A percentile compares a stretch with the other conserved stretches of the same genome.
These are phyloP conservation scores for Fusarium pseudograminearum DNA, from an alignment of 2,329 filamentous ascomycete species.

Conservation along the genomic window DNA sequence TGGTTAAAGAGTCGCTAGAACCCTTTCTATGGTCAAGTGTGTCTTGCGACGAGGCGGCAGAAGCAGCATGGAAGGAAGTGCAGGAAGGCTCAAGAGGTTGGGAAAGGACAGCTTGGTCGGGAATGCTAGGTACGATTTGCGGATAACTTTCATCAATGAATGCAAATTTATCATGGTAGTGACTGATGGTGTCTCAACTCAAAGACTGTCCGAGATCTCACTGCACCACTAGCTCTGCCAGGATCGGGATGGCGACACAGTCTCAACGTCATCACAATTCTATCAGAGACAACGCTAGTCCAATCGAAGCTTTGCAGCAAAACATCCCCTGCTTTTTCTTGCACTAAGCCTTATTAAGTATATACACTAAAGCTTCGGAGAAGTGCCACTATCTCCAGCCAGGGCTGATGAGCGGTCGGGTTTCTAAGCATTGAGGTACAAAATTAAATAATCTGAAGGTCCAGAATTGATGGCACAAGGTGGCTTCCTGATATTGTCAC, in stretches of 20 bases:
- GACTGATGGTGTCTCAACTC: not conserved
- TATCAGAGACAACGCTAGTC: not conserved
- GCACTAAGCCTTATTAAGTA: not conserved
- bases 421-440: fast-evolving
- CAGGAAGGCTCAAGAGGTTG: not conserved
- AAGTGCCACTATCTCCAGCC: not conserved
- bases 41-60: not conserved
- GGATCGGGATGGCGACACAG: not conserved
- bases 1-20: not conserved
- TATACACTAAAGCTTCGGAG: not conserved
- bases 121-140: slow-evolving; percentile 12
- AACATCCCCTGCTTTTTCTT: fast-evolving
- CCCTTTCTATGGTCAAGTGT: not conserved
- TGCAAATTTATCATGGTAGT: too few species aligned
- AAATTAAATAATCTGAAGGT: not conserved
- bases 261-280: not conserved
- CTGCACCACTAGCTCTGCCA: not conserved
- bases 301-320: not conserved
- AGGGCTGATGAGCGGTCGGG: not conserved
- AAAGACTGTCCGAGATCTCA: not conserved
- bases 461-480: fast-evolving
- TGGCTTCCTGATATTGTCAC: not conserved
- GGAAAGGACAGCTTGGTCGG: not conserved
- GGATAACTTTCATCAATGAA: too few species aligned
- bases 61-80: not conserved